phyloP scores from a whole-genome alignment of 1,139 yeast species.

The Suhomyces guaymorum region DNA sequence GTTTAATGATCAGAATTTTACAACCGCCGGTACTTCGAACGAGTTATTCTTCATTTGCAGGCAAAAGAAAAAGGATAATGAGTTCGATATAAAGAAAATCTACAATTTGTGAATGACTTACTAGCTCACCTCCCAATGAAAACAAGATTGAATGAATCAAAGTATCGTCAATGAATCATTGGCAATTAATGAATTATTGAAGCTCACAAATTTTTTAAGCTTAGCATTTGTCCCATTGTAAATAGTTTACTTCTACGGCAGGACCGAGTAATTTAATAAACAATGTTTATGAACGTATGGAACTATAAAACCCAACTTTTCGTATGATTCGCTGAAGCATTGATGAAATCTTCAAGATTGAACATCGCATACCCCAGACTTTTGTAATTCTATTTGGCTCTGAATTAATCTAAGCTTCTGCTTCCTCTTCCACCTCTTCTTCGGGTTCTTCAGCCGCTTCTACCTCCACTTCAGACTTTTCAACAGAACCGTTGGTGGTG shows the following conservation, averaged over 20 bases:
- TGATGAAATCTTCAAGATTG: conserved; percentile 8
- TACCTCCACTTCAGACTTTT: conserved; percentile 18
- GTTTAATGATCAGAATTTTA: conserved; percentile 6
- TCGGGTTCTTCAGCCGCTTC: conserved; percentile 14
- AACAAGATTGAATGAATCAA: too few relatives aligned
- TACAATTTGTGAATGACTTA: conserved; percentile 8
- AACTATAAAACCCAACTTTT: conserved; percentile 11
- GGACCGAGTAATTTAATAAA: conserved; percentile 4
- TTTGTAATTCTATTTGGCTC: conserved; percentile 4
- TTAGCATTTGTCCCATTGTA: too few relatives aligned
- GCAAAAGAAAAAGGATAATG: conserved; percentile 40
- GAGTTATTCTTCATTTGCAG: conserved; percentile 75
- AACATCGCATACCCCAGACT: conserved; percentile 1
- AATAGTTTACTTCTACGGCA: conserved; percentile 2
- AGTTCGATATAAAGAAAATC: conserved; percentile 34
- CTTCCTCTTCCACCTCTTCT: conserved; percentile 14
- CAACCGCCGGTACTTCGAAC: conserved; percentile 21
- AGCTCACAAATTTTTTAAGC: too few relatives aligned
- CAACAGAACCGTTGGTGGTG: conserved; percentile 8
- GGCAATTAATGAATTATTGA: too few relatives aligned
- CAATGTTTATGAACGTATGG: conserved; percentile 10
- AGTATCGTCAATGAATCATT: neutral
- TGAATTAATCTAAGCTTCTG: conserved; percentile 3
- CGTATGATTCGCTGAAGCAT: conserved; percentile 3
- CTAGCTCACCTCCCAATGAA: too few relatives aligned